A percentile compares a stretch with the other conserved stretches of the same genome.
phyloP scores from a whole-genome alignment of 1,139 yeast genomes.

The Blastobotrys ciferrii region DNA sequence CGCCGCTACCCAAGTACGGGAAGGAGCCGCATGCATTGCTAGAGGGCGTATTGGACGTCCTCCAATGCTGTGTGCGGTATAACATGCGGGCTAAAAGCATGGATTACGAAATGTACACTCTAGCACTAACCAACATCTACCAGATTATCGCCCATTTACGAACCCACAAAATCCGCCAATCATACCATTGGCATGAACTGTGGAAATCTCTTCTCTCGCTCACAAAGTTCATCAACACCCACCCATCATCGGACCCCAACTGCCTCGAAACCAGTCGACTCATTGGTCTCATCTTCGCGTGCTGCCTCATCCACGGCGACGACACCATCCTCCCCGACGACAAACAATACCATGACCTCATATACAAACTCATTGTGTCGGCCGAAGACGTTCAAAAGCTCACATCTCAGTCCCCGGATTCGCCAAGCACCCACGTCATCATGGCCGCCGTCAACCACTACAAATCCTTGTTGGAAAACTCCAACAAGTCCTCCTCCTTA shows the following conservation, averaged over 20 bases:
- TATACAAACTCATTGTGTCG: constrained; percentile 35
- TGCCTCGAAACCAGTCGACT: constrained; percentile 29
- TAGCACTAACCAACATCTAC: constrained; percentile 30
- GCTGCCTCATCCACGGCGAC: constrained; percentile 37
- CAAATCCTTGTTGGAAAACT: constrained; percentile 21
- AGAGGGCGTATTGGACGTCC: constrained; percentile 37
- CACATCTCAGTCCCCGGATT: constrained; percentile 9
- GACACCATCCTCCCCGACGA: constrained; percentile 30
- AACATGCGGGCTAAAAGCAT: constrained; percentile 32
- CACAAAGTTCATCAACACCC: constrained; percentile 29
- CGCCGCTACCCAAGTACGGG: constrained; percentile 31
- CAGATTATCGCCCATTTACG: constrained; percentile 31
- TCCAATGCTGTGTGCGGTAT: constrained; percentile 35
- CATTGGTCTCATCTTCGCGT: constrained; percentile 30
- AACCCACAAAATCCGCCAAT: constrained; percentile 21
- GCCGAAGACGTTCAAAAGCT: constrained; percentile 29
- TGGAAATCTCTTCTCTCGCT: constrained; percentile 38
- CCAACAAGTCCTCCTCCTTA: constrained; percentile 7
- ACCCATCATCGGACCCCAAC: constrained; percentile 22
- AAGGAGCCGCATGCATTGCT: constrained; percentile 30
- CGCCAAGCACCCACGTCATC: constrained; percentile 27
- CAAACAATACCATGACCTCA: constrained; percentile 37
- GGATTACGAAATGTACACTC: constrained; percentile 35
- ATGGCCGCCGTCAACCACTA: constrained; percentile 32
- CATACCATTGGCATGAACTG: constrained; percentile 41